phyloP scores from a whole-genome alignment of 1,284 basidiomycete genomes.

The Cutaneotrichosporon sp. region DNA sequence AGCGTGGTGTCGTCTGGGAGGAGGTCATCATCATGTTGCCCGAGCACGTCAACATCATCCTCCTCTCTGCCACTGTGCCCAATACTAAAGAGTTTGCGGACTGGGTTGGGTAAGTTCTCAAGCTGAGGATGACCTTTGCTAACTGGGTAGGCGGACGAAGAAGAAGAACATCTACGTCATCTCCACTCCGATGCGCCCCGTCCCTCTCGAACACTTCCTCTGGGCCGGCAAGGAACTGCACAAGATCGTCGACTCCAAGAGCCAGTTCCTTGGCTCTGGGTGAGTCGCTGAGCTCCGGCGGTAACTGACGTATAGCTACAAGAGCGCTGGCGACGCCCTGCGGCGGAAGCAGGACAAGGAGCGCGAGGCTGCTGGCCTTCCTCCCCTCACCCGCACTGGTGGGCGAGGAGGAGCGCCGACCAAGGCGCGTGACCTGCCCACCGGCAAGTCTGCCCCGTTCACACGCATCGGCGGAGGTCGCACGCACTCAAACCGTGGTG shows the following conservation, averaged over 20 bases:
- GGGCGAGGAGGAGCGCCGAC: constrained; percentile 68
- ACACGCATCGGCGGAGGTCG: constrained; percentile 44
- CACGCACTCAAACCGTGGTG: constrained; percentile 47
- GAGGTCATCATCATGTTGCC: constrained; percentile 99
- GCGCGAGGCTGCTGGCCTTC: constrained; percentile 85
- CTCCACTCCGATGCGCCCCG: constrained; percentile 92
- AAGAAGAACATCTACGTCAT: constrained; percentile 99
- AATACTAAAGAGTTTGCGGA: constrained; percentile 99
- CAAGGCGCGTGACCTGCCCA: constrained; percentile 45
- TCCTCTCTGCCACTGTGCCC: constrained; percentile 96
- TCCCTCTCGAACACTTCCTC: constrained; percentile 94
- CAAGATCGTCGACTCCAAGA: constrained; percentile 86
- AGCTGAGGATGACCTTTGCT: constrained; percentile 10
- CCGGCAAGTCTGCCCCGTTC: constrained; percentile 45
- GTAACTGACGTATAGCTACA: constrained; percentile 63
- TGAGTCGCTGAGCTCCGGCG: constrained; percentile 46
- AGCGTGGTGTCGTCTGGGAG: constrained; percentile 98
- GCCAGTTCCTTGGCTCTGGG: constrained; percentile 77
- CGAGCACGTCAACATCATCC: constrained; percentile 94
- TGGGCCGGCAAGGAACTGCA: constrained; percentile 89
- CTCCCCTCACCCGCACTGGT: constrained; percentile 75
- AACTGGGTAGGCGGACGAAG: constrained; percentile 77
- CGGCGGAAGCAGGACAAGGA: constrained; percentile 97
- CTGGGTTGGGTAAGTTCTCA: constrained; percentile 87
- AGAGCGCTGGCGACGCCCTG: constrained; percentile 83